These are phyloP conservation scores for Exidia glandulosa DNA, from an alignment of 768 basidiomycete genomes.

Conservation along the genomic window DNA sequence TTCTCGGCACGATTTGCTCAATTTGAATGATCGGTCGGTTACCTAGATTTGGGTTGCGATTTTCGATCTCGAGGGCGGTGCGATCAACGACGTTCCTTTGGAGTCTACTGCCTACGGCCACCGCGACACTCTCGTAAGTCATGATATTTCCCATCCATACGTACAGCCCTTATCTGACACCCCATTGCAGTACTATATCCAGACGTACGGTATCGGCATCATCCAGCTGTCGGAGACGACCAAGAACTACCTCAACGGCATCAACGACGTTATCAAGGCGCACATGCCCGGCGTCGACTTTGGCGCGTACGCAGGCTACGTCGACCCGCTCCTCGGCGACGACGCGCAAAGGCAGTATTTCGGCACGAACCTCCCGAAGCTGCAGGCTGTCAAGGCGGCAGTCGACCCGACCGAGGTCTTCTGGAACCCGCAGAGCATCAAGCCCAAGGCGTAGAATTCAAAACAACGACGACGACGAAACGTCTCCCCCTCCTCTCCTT, in stretches of 20 bases:
- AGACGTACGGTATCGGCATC: conserved; percentile 4
- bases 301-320: conserved; percentile 7
- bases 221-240: background rate
- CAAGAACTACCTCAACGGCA: conserved; percentile 1
- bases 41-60: conserved; percentile 1
- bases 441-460: too few relatives aligned
- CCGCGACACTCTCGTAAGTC: conserved; percentile 2
- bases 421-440: conserved; percentile 1
- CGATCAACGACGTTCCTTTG: conserved; percentile 5
- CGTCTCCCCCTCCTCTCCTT: too few relatives aligned
- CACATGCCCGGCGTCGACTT: conserved; percentile 3
- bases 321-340: conserved; percentile 1
- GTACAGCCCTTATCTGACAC: background rate
- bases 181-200: conserved; percentile 1
- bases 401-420: background rate
- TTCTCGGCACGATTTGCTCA: background rate
- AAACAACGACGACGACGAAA: too few relatives aligned
- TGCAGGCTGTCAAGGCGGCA: conserved; percentile 53
- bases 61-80: conserved; percentile 5
- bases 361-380: conserved; percentile 53
- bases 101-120: conserved; percentile 3
- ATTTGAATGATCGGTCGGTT: background rate
- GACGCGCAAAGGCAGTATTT: conserved; percentile 25
- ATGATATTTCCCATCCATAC: background rate
- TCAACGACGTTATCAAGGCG: conserved; percentile 3